phyloP scores from a whole-genome alignment of 2,329 filamentous ascomycete species.

The Trichoderma pleuroti region DNA sequence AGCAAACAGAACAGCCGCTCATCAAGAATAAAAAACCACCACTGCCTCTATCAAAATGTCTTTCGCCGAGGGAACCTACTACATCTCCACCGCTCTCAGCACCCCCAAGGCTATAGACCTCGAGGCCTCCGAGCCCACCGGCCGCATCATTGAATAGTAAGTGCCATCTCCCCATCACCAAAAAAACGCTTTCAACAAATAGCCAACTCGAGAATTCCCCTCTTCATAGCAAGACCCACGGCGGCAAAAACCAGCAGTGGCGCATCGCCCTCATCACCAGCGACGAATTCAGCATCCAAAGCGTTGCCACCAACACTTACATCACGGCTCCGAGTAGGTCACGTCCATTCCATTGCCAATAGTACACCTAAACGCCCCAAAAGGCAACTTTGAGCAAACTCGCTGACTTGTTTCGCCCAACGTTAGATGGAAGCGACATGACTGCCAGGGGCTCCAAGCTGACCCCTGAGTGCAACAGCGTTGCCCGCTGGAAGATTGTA shows the following conservation, averaged over 20 bases:
- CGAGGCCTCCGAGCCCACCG: background rate
- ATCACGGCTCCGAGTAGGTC: background rate
- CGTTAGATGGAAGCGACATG: background rate
- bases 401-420: background rate
- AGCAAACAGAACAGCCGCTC: background rate
- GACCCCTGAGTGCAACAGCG: background rate
- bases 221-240: background rate
- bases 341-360: background rate
- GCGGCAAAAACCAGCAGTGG: slow-evolving; percentile 10
- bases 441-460: background rate
- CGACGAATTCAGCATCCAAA: slow-evolving; percentile 3
- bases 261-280: background rate
- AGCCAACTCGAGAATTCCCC: background rate
- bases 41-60: background rate
- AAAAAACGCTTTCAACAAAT: too few species aligned
- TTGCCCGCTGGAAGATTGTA: background rate
- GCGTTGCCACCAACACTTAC: background rate
- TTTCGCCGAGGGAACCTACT: background rate
- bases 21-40: background rate
- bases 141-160: slow-evolving; percentile 7
- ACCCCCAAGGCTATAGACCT: background rate
- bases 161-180: background rate
- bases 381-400: background rate
- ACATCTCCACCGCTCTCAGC: background rate
- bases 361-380: too few species aligned